Conservation (phyloP, 2,329 filamentous ascomycete species). For the Aspergillus sp. region DNA sequence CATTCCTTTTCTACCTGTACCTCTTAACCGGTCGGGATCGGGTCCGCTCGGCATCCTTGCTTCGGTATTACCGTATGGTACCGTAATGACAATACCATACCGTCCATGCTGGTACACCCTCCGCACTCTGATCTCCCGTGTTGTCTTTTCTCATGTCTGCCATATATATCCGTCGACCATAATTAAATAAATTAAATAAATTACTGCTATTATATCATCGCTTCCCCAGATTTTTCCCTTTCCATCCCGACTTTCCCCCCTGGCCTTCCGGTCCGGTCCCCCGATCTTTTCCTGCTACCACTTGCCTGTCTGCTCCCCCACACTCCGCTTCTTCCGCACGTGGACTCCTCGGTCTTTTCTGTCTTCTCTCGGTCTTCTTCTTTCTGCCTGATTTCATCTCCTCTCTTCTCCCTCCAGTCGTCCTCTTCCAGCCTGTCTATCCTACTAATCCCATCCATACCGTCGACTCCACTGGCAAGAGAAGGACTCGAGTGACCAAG, state of each 20-base stretch:
- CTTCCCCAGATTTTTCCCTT: slow-evolving; percentile 3
- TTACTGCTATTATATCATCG: neutral
- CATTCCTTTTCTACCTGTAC: no score
- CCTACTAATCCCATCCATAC: neutral
- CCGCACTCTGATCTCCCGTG: neutral
- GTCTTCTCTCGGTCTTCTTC: slow-evolving; percentile 1
- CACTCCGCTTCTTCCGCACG: slow-evolving; percentile 25
- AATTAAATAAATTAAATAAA: no score
- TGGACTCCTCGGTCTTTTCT: neutral
- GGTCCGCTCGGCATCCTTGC: neutral
- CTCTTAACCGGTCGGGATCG: neutral
- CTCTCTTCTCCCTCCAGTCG: slow-evolving; percentile 2
- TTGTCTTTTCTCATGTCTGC: no score
- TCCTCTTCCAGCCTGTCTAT: neutral
- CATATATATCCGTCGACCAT: no score
- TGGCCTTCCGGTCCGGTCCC: slow-evolving; percentile 23
- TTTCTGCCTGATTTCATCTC: slow-evolving; percentile 2
- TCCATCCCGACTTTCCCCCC: slow-evolving; percentile 2
- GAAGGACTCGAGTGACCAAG: no score
- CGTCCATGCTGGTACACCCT: neutral
- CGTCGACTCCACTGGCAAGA: neutral
- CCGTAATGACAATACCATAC: neutral
- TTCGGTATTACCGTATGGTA: neutral
- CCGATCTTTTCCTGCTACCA: slow-evolving; percentile 13
- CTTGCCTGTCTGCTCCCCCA: slow-evolving; percentile 21